Evolutionary conservation across 176 grass and related monocot genomes (phyloP), one percentile per base, ranked within the genome.

Genomic region (Aegilops sharonensis): DNA sequence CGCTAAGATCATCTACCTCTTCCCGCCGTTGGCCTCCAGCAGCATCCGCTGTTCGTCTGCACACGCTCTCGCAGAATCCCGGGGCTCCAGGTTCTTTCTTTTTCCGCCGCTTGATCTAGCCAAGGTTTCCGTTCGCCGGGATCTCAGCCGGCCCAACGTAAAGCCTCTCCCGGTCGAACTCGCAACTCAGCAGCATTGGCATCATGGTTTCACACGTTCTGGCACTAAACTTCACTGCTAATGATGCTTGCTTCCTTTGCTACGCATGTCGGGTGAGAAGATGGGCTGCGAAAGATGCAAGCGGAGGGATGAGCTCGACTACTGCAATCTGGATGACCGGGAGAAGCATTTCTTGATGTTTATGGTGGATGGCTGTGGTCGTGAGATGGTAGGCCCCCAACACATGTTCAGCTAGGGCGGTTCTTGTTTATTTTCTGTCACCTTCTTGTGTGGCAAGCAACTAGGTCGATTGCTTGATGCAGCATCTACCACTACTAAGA

Each of bases 261-360:
- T 29, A 24, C 14, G 71, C 23, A 29, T 74, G 72, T 30, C 14
- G n/a, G 29, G 24, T 50, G 72, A 48, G 27, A 52, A 52, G 24
- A 75, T 75, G 72, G 42, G 72, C 43, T 75, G 43, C 42, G 8
- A 30, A 75, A 75, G 72, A 75, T 75, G 72, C 43, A 27, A 50
- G 8, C 72, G 24, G 72, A 75, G 72, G 72, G 72, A 75, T 75
- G 72, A 75, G 18, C 42, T 75, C 6, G 72, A 52, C 43, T 75
- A 75, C 72, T 52, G 72, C 72, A 75, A 20, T 52, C 72, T 75
- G 72, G 72, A 75, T 75, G 72, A 75, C 7, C 72, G 24, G 72
- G 72, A 75, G 13, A 75, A 77, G 5, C 50, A 77, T 21, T 77
- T 77, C 73, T 1, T 77, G 47, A 77, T 77, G 47, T 77, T 77